phyloP scores from a whole-genome alignment of 176 grass and related monocot genomes.

The Zoysia japonica region DNA sequence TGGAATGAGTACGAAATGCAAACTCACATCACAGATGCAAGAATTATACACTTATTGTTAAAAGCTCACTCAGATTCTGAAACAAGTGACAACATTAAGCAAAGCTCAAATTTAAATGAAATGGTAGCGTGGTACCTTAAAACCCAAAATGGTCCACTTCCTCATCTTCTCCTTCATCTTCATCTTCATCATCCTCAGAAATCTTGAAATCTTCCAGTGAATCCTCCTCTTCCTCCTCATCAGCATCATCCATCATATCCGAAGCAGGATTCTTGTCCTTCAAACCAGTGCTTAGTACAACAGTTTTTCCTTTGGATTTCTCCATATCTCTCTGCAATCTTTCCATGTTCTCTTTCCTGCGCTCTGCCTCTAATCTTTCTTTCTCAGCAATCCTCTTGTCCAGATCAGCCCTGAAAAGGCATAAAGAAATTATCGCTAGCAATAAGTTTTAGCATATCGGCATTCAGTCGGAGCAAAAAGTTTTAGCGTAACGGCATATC shows the following conservation, averaged over 20 bases:
- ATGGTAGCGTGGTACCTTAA: constrained; percentile 41
- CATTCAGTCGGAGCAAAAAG: constrained; percentile 6
- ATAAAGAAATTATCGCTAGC: constrained; percentile 18
- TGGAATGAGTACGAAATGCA: background rate
- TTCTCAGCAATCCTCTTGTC: constrained; percentile 93
- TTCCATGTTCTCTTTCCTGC: constrained; percentile 75
- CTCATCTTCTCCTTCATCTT: constrained; percentile 78
- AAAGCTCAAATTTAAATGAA: constrained; percentile 1
- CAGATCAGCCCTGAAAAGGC: constrained; percentile 72
- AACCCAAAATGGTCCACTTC: constrained; percentile 71
- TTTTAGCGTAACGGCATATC: background rate
- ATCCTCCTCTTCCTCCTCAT: constrained; percentile 72
- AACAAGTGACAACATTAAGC: background rate
- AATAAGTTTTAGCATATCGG: constrained; percentile 8
- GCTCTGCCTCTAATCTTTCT: constrained; percentile 67
- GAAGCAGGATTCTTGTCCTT: constrained; percentile 56
- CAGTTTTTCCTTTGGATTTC: constrained; percentile 85
- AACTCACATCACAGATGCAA: background rate
- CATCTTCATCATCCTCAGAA: constrained; percentile 69
- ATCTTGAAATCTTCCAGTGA: constrained; percentile 53
- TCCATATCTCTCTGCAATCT: constrained; percentile 83
- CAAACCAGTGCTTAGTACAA: constrained; percentile 83
- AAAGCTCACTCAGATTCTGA: background rate
- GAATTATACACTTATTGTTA: background rate
- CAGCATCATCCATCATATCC: constrained; percentile 60